These are phyloP conservation scores for Eucalyptus tenuipes DNA, from an alignment of 345 rosid genomes.

Conservation along the genomic window DNA sequence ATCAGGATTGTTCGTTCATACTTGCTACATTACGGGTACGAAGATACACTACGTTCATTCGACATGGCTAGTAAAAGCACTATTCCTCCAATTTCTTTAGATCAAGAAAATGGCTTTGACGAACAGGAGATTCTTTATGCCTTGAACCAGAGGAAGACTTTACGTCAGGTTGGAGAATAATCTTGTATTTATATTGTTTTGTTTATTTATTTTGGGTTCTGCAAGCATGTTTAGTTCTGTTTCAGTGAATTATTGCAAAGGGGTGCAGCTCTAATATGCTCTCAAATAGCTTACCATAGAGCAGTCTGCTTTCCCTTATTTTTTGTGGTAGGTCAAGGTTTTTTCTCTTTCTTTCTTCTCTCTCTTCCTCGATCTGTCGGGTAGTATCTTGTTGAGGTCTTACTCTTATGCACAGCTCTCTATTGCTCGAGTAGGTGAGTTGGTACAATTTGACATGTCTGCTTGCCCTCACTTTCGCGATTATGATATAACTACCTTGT, in stretches of 20 bases:
- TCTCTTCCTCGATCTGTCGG: neutral
- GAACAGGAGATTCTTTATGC: conserved; percentile 57
- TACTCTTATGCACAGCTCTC: neutral
- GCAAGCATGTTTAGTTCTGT: neutral
- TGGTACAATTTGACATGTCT: neutral
- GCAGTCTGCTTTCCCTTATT: neutral
- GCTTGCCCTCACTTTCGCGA: neutral
- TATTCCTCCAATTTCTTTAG: conserved; percentile 52
- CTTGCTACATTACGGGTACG: conserved; percentile 86
- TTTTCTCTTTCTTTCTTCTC: neutral
- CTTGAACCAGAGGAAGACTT: conserved; percentile 56
- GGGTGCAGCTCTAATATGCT: neutral
- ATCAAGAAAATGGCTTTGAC: conserved; percentile 52
- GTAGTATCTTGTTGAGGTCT: neutral
- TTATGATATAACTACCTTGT: neutral
- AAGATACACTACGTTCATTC: conserved; percentile 85
- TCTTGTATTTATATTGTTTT: neutral
- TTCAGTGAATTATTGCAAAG: neutral
- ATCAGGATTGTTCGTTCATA: conserved; percentile 83
- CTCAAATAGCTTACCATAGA: neutral
- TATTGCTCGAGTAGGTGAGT: neutral
- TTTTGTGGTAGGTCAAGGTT: neutral
- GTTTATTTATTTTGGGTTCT: neutral
- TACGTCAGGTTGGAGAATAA: conserved; percentile 53
- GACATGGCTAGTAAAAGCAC: conserved; percentile 64